phyloP scores from a whole-genome alignment of 75 land plant species.

The Pinus tabuliformis region DNA sequence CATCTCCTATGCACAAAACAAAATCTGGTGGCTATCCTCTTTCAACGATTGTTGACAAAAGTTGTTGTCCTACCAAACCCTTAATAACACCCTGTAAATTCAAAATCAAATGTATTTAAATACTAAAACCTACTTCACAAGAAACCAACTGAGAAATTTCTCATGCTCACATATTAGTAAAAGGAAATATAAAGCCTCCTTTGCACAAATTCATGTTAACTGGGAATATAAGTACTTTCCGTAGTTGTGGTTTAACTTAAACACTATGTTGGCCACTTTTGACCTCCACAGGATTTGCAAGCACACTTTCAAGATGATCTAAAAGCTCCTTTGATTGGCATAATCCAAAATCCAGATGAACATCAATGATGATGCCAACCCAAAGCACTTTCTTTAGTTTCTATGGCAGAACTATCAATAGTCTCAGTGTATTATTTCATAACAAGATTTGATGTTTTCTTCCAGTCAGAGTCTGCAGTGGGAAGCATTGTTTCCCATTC shows the following conservation, averaged over 20 bases:
- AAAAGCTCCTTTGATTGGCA: constrained; percentile 36
- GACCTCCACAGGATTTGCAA: constrained; percentile 59
- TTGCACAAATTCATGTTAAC: too few species aligned
- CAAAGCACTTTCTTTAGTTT: constrained; percentile 51
- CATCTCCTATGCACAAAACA: too few species aligned
- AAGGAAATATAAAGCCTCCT: too few species aligned
- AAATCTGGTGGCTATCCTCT: constrained; percentile 36
- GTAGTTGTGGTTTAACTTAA: constrained; percentile 72
- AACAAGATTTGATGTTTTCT: constrained; percentile 49
- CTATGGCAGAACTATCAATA: constrained; percentile 46
- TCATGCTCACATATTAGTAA: too few species aligned
- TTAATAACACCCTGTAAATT: constrained; percentile 72
- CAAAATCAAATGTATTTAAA: too few species aligned
- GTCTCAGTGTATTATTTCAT: constrained; percentile 72
- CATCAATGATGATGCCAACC: constrained; percentile 73
- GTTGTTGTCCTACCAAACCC: constrained; percentile 62
- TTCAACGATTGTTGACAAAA: constrained; percentile 44
- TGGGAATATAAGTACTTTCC: neutral
- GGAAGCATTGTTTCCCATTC: neutral
- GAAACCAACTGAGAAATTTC: too few species aligned
- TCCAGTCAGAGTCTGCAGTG: constrained; percentile 50
- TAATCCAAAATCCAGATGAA: constrained; percentile 61
- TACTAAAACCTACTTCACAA: too few species aligned
- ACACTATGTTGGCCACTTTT: constrained; percentile 60
- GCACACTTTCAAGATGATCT: constrained; percentile 78